Conservation (phyloP, 2,329 filamentous ascomycete species). For the Neodidymelliopsis sp. region DNA sequence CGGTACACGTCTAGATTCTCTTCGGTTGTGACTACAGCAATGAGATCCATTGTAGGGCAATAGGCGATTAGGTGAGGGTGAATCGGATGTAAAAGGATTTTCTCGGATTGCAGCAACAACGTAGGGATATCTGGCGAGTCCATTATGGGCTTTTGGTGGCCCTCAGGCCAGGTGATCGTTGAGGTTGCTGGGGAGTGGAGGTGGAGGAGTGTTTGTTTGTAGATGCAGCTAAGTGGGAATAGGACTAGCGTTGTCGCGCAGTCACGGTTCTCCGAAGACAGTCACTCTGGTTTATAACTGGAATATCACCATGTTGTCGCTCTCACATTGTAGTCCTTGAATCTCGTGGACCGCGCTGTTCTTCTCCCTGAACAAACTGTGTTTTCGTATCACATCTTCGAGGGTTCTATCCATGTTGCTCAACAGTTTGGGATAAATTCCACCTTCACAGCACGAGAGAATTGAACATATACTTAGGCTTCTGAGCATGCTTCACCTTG, state of each 20-base stretch:
- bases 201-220: conserved; percentile 6
- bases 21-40: conserved; percentile 74
- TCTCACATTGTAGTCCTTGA: no score
- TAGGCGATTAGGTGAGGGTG: conserved; percentile 70
- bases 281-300: no score
- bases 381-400: no score
- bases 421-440: no score
- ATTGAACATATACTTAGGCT: no score
- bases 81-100: conserved; percentile 56
- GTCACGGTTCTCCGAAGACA: no score
- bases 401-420: no score
- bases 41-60: conserved; percentile 85
- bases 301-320: no score
- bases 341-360: no score
- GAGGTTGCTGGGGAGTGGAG: neutral
- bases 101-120: conserved; percentile 51
- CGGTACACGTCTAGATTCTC: conserved; percentile 78
- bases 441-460: no score
- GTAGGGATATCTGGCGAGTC: conserved; percentile 10
- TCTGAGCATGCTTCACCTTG: no score
- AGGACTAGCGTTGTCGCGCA: conserved; percentile 14
- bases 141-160: conserved; percentile 4
- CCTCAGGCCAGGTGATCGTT: conserved; percentile 2
- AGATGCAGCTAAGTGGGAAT: neutral
- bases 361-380: no score